These are phyloP conservation scores for Jackrogersella multiformis DNA, from an alignment of 495 filamentous ascomycete species.

Conservation along the genomic window DNA sequence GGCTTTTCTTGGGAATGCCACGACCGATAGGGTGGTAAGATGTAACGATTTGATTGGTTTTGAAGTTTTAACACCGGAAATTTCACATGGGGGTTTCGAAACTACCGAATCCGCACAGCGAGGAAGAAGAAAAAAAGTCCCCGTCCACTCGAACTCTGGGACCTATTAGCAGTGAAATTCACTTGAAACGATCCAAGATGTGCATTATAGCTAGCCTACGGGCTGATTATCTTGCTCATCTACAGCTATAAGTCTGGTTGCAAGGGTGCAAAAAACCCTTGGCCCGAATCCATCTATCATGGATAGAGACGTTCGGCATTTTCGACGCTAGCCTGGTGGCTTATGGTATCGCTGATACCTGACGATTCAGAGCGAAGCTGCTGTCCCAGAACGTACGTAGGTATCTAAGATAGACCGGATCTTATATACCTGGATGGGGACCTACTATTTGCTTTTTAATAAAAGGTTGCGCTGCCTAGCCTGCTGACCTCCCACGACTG, in stretches of 20 bases:
- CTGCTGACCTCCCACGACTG: slow-evolving; percentile 29
- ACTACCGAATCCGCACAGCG: slow-evolving; percentile 21
- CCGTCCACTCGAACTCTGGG: slow-evolving; percentile 13
- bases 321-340: slow-evolving; percentile 32
- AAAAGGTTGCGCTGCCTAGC: slow-evolving; percentile 31
- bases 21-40: slow-evolving; percentile 6
- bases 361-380: slow-evolving; percentile 18
- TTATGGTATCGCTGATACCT: slow-evolving; percentile 35
- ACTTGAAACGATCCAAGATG: slow-evolving; percentile 40
- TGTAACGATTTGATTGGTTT: slow-evolving; percentile 22
- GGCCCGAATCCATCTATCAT: slow-evolving; percentile 35
- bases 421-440: slow-evolving; percentile 10
- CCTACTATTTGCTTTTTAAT: slow-evolving; percentile 28
- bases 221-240: slow-evolving; percentile 39
- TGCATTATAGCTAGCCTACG: slow-evolving; percentile 31
- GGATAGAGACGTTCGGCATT: slow-evolving; percentile 37
- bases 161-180: slow-evolving; percentile 15
- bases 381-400: slow-evolving; percentile 22
- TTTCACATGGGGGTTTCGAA: slow-evolving; percentile 12
- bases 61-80: background rate
- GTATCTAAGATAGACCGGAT: slow-evolving; percentile 21
- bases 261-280: slow-evolving; percentile 32
- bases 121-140: too few relatives aligned
- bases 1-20: slow-evolving; percentile 25
- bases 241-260: slow-evolving; percentile 13